phyloP scores from a whole-genome alignment of 2,329 filamentous ascomycete genomes.

The Pseudogymnoascus sp. region DNA sequence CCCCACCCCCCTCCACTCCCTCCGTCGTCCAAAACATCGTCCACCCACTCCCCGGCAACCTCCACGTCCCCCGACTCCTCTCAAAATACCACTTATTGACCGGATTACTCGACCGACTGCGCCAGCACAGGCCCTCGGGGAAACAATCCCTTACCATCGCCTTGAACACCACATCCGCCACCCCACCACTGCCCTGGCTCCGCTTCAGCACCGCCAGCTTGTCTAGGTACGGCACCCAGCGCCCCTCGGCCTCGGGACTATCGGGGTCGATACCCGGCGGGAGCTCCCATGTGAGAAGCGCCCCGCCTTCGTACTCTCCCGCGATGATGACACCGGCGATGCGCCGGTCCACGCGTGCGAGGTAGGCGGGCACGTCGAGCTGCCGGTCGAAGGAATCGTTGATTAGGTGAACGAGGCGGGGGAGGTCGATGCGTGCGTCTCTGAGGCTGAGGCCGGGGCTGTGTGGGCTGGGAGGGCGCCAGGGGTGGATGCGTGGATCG shows the following conservation, averaged over 20 bases:
- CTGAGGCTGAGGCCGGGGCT: conserved; percentile 60
- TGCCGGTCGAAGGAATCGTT: conserved; percentile 87
- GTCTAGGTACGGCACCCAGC: conserved; percentile 86
- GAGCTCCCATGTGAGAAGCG: conserved; percentile 88
- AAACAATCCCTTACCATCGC: conserved; percentile 89
- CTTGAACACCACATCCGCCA: conserved; percentile 94
- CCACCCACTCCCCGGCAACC: conserved; percentile 78
- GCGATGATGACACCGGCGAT: conserved; percentile 91
- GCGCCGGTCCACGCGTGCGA: conserved; percentile 69
- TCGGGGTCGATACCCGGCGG: conserved; percentile 55
- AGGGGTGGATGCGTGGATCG: conserved; percentile 56
- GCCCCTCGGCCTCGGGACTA: conserved; percentile 43
- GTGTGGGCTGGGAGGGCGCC: conserved; percentile 59
- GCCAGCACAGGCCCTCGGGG: conserved; percentile 82
- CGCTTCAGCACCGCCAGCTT: conserved; percentile 92
- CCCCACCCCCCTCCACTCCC: conserved; percentile 48
- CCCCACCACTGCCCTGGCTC: conserved; percentile 82
- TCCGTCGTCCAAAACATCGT: conserved; percentile 97
- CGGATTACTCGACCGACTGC: conserved; percentile 81
- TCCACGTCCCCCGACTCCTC: conserved; percentile 73
- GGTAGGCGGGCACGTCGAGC: conserved; percentile 76
- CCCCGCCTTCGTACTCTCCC: conserved; percentile 92
- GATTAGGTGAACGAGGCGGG: conserved; percentile 76
- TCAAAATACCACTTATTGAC: conserved; percentile 99
- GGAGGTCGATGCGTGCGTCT: conserved; percentile 75